Evolutionary conservation across 352 stramenopile species (phyloP), one percentile per base, ranked within the genome.

Genomic region (Globisporangium polare): DNA sequence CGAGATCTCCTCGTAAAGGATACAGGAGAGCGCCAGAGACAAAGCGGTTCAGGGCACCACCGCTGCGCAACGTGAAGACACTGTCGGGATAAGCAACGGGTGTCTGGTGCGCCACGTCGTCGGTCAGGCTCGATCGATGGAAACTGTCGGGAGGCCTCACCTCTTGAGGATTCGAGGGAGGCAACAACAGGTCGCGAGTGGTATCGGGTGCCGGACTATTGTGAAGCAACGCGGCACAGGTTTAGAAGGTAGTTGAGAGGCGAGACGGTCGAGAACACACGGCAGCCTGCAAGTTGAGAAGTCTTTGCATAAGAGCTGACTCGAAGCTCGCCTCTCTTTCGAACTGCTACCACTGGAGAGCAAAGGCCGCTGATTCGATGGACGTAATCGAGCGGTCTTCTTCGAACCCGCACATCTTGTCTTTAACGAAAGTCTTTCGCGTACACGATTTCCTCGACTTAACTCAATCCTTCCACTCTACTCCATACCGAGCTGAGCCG

Each of bases 401-500:
- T n/a, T n/a, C n/a, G n/a, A n/a, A n/a, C n/a, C n/a, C n/a, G n/a
- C n/a, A n/a, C n/a, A n/a, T n/a, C n/a, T n/a, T n/a, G n/a, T n/a
- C n/a, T n/a, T n/a, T n/a, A n/a, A n/a, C n/a, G n/a, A n/a, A n/a
- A n/a, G n/a, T n/a, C n/a, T n/a, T n/a, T n/a, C n/a, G n/a, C 29
- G 29, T n/a, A 33, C 29, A 33, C 29, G 5, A 33, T 4, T 33
- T 33, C 8, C 4, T 33, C 29, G 29, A 17, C 35, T 41, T 41
- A 41, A 33, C 29, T 33, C 5, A 33, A 7, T n/a, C n/a, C 29
- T 33, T 33, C 29, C 29, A 33, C 5, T 7, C 29, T 33, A 33
- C 29, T 7, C 8, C 29, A 33, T 33, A 8, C 27, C 17, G 35
- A 72, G 46, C 37, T 62, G 61, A 12, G 17, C n/a, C 20, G 73